Base-by-base conservation (phyloP, 805 yeast species). In the Vanderwaltozyma tropicalis region DNA sequence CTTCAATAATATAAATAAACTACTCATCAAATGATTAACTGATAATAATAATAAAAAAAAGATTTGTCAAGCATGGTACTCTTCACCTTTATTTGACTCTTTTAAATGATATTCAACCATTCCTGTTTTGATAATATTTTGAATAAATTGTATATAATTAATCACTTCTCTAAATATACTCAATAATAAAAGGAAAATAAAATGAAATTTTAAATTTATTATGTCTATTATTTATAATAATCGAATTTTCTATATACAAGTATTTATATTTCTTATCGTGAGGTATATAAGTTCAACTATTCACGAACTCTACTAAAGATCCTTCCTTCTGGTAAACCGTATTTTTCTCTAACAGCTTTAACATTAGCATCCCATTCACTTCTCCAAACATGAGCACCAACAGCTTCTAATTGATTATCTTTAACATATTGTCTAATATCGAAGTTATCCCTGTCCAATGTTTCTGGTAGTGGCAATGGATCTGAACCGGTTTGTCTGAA, bases 371-470 rank as follows among this genome's bases (percentile, higher is more conserved):
- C 97, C 76, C 80, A 89, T 30, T 62, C 66, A 47, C 80, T 76
- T 69, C 97, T 78, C 89, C 94, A 89, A 32, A 85, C 69, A 57
- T 86, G 94, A 2, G 94, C 96, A 20, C 97, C 96, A 34, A 88
- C 76, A 1, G 96, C 76, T n/a, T 66, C 64, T 47, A 92, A 69
- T 4, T 66, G 56, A 58, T 82, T 56, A 3, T 60, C 44, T 3
- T 61, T 66, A 13, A 68, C 82, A 58, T 86, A 88, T 6, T 53
- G 50, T 56, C 97, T 75, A 44, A 89, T 78, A 50, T 85, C 74
- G 54, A 89, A 89, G 39, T 64, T 56, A 11, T 71, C 72, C 45
- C 78, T 61, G 26, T 56, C 52, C 14, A 54, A 34, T 3, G 53
- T 40, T 11, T 52, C 44, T 31, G 35, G 33, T 18, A 15, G 26